Conservation (phyloP, 495 filamentous ascomycete genomes). For the Penicillium egyptiacum region DNA sequence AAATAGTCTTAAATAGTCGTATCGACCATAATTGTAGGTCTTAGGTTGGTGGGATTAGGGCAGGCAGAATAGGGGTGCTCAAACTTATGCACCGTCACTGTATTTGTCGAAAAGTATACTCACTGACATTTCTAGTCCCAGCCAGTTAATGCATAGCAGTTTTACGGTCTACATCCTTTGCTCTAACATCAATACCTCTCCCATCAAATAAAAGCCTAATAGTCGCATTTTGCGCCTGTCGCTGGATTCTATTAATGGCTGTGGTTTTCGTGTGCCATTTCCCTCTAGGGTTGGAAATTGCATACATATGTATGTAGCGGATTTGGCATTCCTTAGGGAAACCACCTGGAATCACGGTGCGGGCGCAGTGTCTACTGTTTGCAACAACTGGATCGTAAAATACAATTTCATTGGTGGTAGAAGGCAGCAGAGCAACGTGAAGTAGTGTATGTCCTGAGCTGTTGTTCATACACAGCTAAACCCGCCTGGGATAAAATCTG, state of each 20-base stretch:
- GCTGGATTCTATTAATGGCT: background rate
- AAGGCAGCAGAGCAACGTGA: background rate
- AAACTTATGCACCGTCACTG: too few species aligned
- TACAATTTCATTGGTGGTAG: background rate
- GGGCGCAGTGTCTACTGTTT: background rate
- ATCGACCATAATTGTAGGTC: too few species aligned
- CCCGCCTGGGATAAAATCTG: background rate
- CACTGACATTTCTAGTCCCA: too few species aligned
- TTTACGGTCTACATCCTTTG: conserved; percentile 3
- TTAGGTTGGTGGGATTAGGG: too few species aligned
- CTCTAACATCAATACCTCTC: background rate
- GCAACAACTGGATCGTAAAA: background rate
- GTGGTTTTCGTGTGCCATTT: too few species aligned
- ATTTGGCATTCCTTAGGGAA: background rate
- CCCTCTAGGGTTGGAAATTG: background rate
- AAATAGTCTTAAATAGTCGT: too few species aligned
- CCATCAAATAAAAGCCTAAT: background rate
- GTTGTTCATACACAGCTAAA: background rate
- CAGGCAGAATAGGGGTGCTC: too few species aligned
- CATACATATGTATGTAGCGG: background rate
- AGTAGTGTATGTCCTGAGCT: background rate
- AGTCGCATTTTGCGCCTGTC: background rate
- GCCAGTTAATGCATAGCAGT: background rate
- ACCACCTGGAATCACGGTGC: background rate
- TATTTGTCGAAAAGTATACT: background rate